These are phyloP conservation scores for Sporothrix brunneoviolacea DNA, from an alignment of 2,329 filamentous ascomycete species.

Conservation along the genomic window DNA sequence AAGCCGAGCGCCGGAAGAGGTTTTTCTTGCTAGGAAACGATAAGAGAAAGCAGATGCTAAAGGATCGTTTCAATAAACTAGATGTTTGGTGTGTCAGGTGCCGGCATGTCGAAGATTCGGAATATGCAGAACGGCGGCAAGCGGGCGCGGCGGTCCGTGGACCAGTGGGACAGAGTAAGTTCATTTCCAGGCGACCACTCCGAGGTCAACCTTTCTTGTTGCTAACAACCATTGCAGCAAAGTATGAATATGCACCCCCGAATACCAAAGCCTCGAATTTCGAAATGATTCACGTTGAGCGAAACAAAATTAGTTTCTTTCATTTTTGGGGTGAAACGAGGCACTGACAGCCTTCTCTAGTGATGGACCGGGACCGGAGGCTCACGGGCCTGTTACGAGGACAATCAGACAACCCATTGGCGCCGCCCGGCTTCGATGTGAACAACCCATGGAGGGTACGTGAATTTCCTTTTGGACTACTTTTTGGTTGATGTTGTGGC, in stretches of 20 bases:
- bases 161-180: conserved; percentile 57
- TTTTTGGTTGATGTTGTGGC: neutral
- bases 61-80: conserved; percentile 23
- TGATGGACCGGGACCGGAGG: conserved; percentile 60
- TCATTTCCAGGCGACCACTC: too few relatives aligned
- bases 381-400: conserved; percentile 54
- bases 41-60: neutral
- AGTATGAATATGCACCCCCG: conserved; percentile 34
- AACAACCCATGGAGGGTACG: conserved; percentile 60
- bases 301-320: too few relatives aligned
- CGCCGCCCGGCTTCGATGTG: conserved; percentile 54
- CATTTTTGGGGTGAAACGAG: too few relatives aligned
- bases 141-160: conserved; percentile 51
- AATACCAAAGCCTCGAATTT: too few relatives aligned
- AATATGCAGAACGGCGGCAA: conserved; percentile 55
- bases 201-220: neutral
- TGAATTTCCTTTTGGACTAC: conserved; percentile 6
- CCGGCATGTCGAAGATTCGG: conserved; percentile 50
- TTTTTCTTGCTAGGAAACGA: neutral
- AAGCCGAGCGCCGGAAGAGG: neutral
- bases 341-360: conserved; percentile 30
- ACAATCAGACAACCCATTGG: conserved; percentile 48
- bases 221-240: conserved; percentile 40
- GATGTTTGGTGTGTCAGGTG: conserved; percentile 59
- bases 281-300: too few relatives aligned